Evolutionary conservation across 495 filamentous ascomycete genomes (phyloP), one percentile per base, ranked within the genome.

Genomic region (Sordaria brevicollis): DNA sequence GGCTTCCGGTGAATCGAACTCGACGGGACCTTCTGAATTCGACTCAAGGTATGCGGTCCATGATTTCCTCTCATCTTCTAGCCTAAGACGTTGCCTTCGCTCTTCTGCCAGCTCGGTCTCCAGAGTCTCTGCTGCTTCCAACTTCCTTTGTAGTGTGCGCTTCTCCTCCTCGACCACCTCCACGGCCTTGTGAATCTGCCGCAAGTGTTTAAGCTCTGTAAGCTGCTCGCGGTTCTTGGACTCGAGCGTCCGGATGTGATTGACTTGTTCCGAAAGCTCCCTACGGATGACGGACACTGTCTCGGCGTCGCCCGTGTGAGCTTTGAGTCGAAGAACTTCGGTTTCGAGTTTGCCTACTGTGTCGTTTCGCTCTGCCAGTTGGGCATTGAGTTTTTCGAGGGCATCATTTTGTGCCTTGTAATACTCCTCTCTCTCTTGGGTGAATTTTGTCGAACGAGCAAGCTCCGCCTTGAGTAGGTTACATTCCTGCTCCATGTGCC

Each of bases 91-190:
- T 72, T 95, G 93, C 38, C 95, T 84, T 72, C 91, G 86, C 19
- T 90, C 85, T 72, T 96, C 93, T 35, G 86, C 84, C 29, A 97
- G 84, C 74, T 97, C 90, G 19, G 87, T 83, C 69, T 92, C 86
- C 13, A 97, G 74, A 29, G 88, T 86, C 70, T 92, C 88, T 83
- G 95, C 90, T 33, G 91, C 80, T 70, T 91, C 87, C 34, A 99
- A 73, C 73, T 88, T 91, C 66, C 87, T 87, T 76, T 97, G 90
- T 67, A 99, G 82, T 0, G 88, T 86, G 71, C 91, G 86, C 82
- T 98, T 98, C 81, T 99, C 92, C 76, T 99, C 95, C 74, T 98
- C 94, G 0, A 97, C 89, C n/a, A 98, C 86, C 72, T 97, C 93
- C 5, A 97, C 89, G 38, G 90, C 92, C 78, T 92, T 94, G 74